Conservation (phyloP, 768 basidiomycete genomes). For the Strobilomyces dryophilus region DNA sequence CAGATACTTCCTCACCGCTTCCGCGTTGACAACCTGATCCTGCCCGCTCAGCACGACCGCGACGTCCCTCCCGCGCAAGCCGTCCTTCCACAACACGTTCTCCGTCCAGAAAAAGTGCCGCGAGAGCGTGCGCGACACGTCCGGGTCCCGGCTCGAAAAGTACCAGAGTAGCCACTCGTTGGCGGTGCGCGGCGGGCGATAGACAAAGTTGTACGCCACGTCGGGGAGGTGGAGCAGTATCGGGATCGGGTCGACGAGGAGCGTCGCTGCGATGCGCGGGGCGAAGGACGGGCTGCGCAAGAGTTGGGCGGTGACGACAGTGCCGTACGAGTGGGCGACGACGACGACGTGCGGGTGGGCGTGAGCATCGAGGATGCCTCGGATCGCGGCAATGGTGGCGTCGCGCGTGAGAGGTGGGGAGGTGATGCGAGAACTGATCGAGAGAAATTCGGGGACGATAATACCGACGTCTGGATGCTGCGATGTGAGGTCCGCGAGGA, state of each 20-base stretch:
- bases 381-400: conserved; percentile 40
- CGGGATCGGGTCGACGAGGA: conserved; percentile 64
- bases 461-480: conserved; percentile 52
- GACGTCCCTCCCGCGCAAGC: conserved; percentile 34
- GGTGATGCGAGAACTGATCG: conserved; percentile 59
- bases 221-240: conserved; percentile 58
- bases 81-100: conserved; percentile 57
- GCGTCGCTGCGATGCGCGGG: conserved; percentile 37
- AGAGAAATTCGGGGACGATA: conserved; percentile 55
- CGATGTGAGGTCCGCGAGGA: conserved; percentile 43
- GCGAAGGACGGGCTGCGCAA: conserved; percentile 35
- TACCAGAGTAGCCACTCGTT: conserved; percentile 69
- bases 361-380: conserved; percentile 42
- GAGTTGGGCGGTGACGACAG: conserved; percentile 52
- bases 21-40: conserved; percentile 43
- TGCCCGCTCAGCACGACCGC: conserved; percentile 36
- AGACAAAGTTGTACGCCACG: conserved; percentile 65
- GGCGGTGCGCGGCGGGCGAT: conserved; percentile 47
- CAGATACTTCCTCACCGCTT: conserved; percentile 36
- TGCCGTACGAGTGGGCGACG: conserved; percentile 60
- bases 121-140: conserved; percentile 53
- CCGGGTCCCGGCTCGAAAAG: conserved; percentile 60
- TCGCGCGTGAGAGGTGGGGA: conserved; percentile 41
- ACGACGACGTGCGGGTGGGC: conserved; percentile 39
- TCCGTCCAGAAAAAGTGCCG: conserved; percentile 68